phyloP scores from a whole-genome alignment of 2,329 filamentous ascomycete genomes.

The Monosporascus sp. region DNA sequence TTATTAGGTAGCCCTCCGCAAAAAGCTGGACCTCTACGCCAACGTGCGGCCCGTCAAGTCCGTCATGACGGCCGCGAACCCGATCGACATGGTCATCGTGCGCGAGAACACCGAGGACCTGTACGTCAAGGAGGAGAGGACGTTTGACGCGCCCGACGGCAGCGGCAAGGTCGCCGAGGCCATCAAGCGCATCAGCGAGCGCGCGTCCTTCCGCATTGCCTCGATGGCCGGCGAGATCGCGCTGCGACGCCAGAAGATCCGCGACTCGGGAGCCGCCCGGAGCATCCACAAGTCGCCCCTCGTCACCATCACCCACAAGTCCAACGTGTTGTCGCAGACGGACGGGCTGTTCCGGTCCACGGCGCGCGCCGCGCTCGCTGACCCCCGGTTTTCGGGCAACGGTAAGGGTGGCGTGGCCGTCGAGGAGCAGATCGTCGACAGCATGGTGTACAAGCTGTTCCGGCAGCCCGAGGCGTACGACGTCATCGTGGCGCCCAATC shows the following conservation, averaged over 20 bases:
- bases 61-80: conserved; percentile 56
- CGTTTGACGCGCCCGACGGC: conserved; percentile 63
- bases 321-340: conserved; percentile 92
- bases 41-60: conserved; percentile 96
- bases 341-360: conserved; percentile 91
- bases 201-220: conserved; percentile 78
- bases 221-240: conserved; percentile 95
- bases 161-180: conserved; percentile 85
- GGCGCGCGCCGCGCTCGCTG: conserved; percentile 65
- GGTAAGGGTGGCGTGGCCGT: conserved; percentile 45
- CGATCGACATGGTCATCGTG: conserved; percentile 95
- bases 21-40: conserved; percentile 90
- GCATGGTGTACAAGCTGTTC: conserved; percentile 99
- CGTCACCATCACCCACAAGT: conserved; percentile 98
- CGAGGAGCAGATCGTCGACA: conserved; percentile 98
- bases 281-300: conserved; percentile 64
- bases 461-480: conserved; percentile 93
- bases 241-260: conserved; percentile 74
- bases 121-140: conserved; percentile 95
- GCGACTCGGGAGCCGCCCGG: conserved; percentile 44
- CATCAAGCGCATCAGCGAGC: conserved; percentile 92
- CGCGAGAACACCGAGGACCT: conserved; percentile 98
- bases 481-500: conserved; percentile 94
- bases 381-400: conserved; percentile 51
- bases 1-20: conserved; percentile 70